Percentiles rank a stretch among this genome's conserved stretches.
These are phyloP conservation scores for Dryadomyces sulphureus DNA, from an alignment of 2,329 filamentous ascomycete genomes.

Conservation along the genomic window DNA sequence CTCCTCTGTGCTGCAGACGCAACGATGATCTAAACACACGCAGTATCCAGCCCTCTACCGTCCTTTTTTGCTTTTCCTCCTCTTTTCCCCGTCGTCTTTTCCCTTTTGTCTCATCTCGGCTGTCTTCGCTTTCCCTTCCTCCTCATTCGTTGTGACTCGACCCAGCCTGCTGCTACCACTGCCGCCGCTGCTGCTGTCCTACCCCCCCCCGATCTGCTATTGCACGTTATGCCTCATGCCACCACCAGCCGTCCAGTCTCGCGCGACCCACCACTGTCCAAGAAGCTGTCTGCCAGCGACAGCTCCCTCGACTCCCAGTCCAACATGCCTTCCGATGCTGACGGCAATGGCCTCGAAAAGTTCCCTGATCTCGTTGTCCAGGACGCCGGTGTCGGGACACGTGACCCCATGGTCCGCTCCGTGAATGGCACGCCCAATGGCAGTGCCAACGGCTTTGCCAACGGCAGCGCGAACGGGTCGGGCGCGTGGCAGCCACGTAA, in stretches of 20 bases:
- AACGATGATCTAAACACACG: conserved; percentile 6
- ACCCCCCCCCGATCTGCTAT: background rate
- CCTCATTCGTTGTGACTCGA: too few species aligned
- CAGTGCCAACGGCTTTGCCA: conserved; percentile 19
- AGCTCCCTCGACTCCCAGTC: too few species aligned
- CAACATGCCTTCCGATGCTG: conserved; percentile 10
- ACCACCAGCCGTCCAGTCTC: conserved; percentile 1
- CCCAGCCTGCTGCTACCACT: conserved; percentile 1
- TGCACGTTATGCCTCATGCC: conserved; percentile 9
- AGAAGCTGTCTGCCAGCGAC: background rate
- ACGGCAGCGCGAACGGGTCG: conserved; percentile 33
- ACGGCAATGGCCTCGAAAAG: conserved; percentile 30
- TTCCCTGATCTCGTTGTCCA: conserved; percentile 39
- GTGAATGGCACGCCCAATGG: conserved; percentile 16
- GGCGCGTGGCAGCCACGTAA: conserved; percentile 25
- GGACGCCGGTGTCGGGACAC: conserved; percentile 1
- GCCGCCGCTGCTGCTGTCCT: conserved; percentile 4
- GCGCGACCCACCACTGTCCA: conserved; percentile 1
- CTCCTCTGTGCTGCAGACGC: background rate
- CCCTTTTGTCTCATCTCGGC: background rate
- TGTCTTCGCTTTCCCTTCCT: background rate
- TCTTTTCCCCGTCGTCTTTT: background rate
- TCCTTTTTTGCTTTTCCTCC: conserved; percentile 2
- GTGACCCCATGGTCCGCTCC: conserved; percentile 13
- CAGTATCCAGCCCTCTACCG: conserved; percentile 3